Base-by-base conservation (phyloP, 148 eudicot species). In the Heliamphora exappendiculata region DNA sequence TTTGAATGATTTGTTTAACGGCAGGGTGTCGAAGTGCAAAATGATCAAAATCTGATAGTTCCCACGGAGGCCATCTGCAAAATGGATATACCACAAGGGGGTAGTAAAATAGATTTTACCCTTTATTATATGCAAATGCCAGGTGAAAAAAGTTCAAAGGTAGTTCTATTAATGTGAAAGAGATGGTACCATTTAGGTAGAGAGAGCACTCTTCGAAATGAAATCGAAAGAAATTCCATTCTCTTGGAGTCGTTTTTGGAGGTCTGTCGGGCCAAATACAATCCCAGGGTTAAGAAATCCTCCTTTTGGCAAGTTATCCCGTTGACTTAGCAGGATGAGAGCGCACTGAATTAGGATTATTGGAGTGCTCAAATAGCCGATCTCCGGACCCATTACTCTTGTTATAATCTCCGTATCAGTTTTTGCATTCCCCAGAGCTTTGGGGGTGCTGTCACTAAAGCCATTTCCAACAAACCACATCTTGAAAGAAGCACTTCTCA, bases 401-500 rank as follows among this genome's bases (percentile, higher is more conserved):
- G 98, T 92, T 57, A 92, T 70, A 68, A 94, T 85, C 71, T 94
- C 92, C 77, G 80, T 86, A 69, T 90, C 92, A 1, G 95, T 92
- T 57, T 88, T 83, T 59, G 13, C 42, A 39, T 84, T 82, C 68
- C 72, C 87, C 44, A 70, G 59, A 22, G 86, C 65, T 10, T 42
- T 79, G 10, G 59, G 72, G 73, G 72, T 78, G 41, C 69, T 20
- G 70, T 88, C 88, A 13, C 87, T 85, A 75, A 76, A 94, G 19
- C 98, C 98, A 17, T 58, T 81, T 10, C 96, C 93, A 16, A 94
- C 86, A 69, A 94, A 94, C 96, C 97, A 94, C 98, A 91, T 94
- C 79, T 89, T 94, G 70, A 94, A 94, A 54, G 87, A 70, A 57
- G 98, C 97, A 84, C 91, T 88, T 31, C 79, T 83, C 76, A 92